These are phyloP conservation scores for Microthlaspi erraticum DNA, from an alignment of 345 rosid species.

Conservation along the genomic window DNA sequence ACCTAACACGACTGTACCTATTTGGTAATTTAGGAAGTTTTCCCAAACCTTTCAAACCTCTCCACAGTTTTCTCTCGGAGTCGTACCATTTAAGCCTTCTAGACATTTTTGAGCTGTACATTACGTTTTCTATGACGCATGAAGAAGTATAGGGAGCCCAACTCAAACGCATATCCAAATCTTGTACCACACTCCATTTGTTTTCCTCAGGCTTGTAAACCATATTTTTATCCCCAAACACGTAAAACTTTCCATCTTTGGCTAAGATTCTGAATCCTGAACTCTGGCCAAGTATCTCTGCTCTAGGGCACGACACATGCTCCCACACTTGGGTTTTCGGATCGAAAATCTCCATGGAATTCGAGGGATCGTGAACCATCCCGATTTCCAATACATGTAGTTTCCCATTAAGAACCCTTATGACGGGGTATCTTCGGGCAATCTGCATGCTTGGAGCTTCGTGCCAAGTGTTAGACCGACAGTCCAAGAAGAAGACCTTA, in stretches of 20 bases:
- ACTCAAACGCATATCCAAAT: slow-evolving; percentile 55
- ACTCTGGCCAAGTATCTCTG: neutral
- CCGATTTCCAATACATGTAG: neutral
- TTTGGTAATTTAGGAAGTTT: slow-evolving; percentile 60
- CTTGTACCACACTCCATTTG: slow-evolving; percentile 37
- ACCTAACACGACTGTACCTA: slow-evolving; percentile 25
- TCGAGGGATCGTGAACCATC: too few species aligned
- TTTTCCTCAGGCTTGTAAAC: slow-evolving; percentile 2
- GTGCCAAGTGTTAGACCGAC: neutral
- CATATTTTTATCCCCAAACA: neutral
- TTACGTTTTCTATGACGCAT: slow-evolving; percentile 59
- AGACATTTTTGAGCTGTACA: slow-evolving; percentile 61
- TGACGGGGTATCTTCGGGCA: fast-evolving
- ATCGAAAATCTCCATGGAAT: slow-evolving; percentile 1
- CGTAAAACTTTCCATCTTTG: neutral
- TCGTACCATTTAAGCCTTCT: slow-evolving; percentile 60
- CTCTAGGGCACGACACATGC: neutral
- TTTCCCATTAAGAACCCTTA: slow-evolving; percentile 7
- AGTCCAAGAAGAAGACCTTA: neutral
- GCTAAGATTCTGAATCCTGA: neutral
- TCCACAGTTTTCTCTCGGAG: slow-evolving; percentile 47
- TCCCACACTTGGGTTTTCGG: slow-evolving; percentile 12
- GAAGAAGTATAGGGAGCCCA: slow-evolving; percentile 24
- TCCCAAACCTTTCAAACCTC: slow-evolving; percentile 53
- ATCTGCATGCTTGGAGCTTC: slow-evolving; percentile 8